Evolutionary conservation across 2,329 filamentous ascomycete species (phyloP), one percentile per base, ranked within the genome.

Genomic region (Colletotrichum scovillei): DNA sequence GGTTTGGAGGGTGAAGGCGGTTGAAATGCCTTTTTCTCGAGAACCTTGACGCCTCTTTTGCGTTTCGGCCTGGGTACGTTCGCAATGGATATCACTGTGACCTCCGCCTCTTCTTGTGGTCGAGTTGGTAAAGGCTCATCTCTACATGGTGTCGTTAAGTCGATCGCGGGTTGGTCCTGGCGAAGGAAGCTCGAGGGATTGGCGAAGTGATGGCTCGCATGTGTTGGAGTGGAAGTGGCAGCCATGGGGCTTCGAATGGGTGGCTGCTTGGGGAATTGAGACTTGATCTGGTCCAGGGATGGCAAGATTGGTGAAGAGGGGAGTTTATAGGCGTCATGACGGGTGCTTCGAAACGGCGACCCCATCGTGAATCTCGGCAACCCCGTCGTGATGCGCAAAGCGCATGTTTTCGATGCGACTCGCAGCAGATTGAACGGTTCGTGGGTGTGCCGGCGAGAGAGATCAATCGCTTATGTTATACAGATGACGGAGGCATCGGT

Each of bases 281-380:
- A 81, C 1, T 88, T 75, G 11, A 91, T 78, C 3, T 90, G 85
- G 49, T 83, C 82, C 0, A 91, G 79, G 0, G 88, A 85, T 3
- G 89, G 89, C 0, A 91, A 79, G n/a, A 84, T 84, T n/a, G 89
- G 88, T 5, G 89, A 90, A 0, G 88, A 90, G 0, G 88, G 88
- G 9, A 78, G 74, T 22, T 46, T 64, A 28, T 42, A 52, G 80
- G 78, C 38, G 82, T 70, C 35, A 80, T 69, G 35, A 81, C 76
- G 22, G 81, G 76, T 11, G 80, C 76, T 49, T 76, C 63, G 28
- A 69, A 82, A 77, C 68, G 79, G 74, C 69, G 81, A 76, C 75
- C 82, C 78, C 81, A 84, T 83, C 57, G 64, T 77, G 63, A 77
- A 72, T 66, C 74, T 63, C 76, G 80, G 69, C 80, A 78, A 59